Percentiles rank a stretch among this genome's conserved stretches.
phyloP scores from a whole-genome alignment of 2,329 filamentous ascomycete genomes.

The Nemania sp. region DNA sequence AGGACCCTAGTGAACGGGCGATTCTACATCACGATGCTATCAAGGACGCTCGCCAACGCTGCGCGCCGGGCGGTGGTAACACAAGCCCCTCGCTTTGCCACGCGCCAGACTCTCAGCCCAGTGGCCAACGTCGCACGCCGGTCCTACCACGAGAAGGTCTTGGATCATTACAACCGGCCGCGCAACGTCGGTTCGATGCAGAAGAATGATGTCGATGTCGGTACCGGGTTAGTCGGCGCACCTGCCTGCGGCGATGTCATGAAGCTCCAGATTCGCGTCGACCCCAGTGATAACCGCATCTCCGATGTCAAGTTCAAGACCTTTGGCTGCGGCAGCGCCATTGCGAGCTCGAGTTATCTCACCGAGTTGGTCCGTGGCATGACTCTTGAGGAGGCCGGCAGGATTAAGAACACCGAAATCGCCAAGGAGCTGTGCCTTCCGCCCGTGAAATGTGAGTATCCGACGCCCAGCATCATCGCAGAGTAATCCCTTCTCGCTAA shows the following conservation, averaged over 20 bases:
- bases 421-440: slow-evolving; percentile 88
- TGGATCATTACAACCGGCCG: slow-evolving; percentile 82
- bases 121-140: slow-evolving; percentile 48
- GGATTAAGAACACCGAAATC: slow-evolving; percentile 96
- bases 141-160: slow-evolving; percentile 62
- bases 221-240: slow-evolving; percentile 80
- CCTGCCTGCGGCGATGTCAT: slow-evolving; percentile 91
- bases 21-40: slow-evolving; percentile 47
- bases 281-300: slow-evolving; percentile 74
- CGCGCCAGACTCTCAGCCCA: slow-evolving; percentile 49
- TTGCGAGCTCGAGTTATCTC: slow-evolving; percentile 91
- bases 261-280: slow-evolving; percentile 87
- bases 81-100: slow-evolving; percentile 45
- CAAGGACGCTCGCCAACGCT: slow-evolving; percentile 46
- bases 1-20: slow-evolving; percentile 5
- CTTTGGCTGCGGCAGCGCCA: slow-evolving; percentile 81
- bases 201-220: slow-evolving; percentile 72
- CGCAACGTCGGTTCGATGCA: slow-evolving; percentile 79
- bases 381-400: slow-evolving; percentile 90
- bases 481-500: slow-evolving; percentile 44
- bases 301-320: slow-evolving; percentile 85
- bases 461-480: background rate
- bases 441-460: slow-evolving; percentile 70
- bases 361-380: slow-evolving; percentile 95
- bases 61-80: slow-evolving; percentile 50